Evolutionary conservation across 129 eudicot species (phyloP), one percentile per base, ranked within the genome.

Genomic region (Flaveria linearis): DNA sequence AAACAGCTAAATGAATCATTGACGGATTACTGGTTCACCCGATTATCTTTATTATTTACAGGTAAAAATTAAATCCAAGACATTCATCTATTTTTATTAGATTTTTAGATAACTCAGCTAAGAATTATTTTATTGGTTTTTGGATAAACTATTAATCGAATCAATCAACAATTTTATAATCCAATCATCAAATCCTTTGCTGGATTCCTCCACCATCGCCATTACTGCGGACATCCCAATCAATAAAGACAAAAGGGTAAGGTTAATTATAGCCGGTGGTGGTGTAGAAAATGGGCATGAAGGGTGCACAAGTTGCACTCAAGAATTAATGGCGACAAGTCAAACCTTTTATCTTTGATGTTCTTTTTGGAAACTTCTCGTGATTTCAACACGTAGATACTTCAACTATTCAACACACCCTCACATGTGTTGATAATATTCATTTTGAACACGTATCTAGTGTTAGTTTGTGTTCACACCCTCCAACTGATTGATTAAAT

Each of bases 301-400:
- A 18, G 23, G 16, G 28, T 39, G 66, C 23, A 42, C 78, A 58
- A 74, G 58, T 74, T 61, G 69, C 42, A 71, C 30, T 57, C 69
- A 73, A 33, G 52, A 57, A 60, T 74, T 60, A 74, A 74, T 74
- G 78, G 78, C 60, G 78, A 79, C 75, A 79, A 84, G 87, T 75
- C 81, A 84, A 75, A 68, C 45, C 63, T 78, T 83, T 79, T 79
- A 68, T 74, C 81, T 66, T 65, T 46, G 41, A 36, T 36, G 7
- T 36, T 36, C 41, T 5, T 36, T 36, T 4, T 36, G 41, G 41
- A 30, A 30, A 13, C 53, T 76, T 75, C 78, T 84, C 81, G 82
- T 80, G 82, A 80, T 61, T 69, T 78, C 71, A 43, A 57, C 78
- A 74, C 71, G 75, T 72, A 62, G 74, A 55, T 49, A 42, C 71